phyloP scores from a whole-genome alignment of 1,284 basidiomycete genomes.

The Trametes hirsuta region DNA sequence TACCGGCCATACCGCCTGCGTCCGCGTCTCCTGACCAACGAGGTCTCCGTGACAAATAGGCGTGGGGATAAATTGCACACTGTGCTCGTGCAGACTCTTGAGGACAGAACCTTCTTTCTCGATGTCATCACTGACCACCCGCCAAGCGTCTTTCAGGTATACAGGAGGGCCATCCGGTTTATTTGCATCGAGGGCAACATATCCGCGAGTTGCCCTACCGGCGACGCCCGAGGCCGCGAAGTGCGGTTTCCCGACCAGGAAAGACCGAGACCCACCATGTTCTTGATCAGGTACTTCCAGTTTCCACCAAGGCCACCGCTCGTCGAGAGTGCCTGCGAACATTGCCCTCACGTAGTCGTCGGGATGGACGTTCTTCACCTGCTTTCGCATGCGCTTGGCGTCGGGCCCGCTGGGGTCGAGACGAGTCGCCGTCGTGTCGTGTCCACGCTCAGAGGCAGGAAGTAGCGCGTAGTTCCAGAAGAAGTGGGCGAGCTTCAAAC shows the following conservation, averaged over 20 bases:
- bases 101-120: conserved; percentile 8
- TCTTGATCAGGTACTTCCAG: background rate
- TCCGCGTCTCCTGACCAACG: too few species aligned
- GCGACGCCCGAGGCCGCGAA: background rate
- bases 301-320: conserved; percentile 11
- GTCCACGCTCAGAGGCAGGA: conserved; percentile 1
- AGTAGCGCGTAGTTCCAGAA: conserved; percentile 11
- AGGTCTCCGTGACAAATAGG: too few species aligned
- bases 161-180: background rate
- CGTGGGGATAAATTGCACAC: too few species aligned
- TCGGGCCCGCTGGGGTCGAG: background rate
- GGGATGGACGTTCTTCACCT: background rate
- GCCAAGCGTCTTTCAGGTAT: conserved; percentile 18
- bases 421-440: conserved; percentile 11
- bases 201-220: conserved; percentile 10
- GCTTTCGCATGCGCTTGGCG: background rate
- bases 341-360: background rate
- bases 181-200: conserved; percentile 3
- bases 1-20: background rate
- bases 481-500: background rate
- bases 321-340: conserved; percentile 1
- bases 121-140: background rate
- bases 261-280: background rate
- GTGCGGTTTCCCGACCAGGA: conserved; percentile 6
- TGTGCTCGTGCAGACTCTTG: background rate